Percentiles rank a stretch among this genome's conserved stretches.
Conservation (phyloP, 441 rosid species). For the Kokia cookei region DNA sequence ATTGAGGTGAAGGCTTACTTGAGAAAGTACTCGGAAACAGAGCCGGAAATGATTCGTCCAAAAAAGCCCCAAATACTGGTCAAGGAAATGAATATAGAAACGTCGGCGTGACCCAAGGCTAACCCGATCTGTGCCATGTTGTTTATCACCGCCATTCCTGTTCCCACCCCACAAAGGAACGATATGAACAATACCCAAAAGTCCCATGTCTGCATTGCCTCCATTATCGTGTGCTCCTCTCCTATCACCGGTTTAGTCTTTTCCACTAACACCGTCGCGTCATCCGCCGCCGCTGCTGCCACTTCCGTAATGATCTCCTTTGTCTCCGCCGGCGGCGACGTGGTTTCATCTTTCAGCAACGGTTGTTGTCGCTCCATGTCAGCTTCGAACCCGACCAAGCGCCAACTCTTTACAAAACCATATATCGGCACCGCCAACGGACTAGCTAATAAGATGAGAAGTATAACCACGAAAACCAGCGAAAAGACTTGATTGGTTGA, state of each 20-base stretch:
- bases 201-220: constrained; percentile 57
- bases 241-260: constrained; percentile 55
- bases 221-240: constrained; percentile 75
- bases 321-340: not conserved
- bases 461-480: constrained; percentile 28
- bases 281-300: constrained; percentile 2
- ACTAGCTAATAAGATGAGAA: constrained; percentile 48
- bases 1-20: constrained; percentile 41
- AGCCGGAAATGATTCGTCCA: constrained; percentile 77
- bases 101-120: constrained; percentile 80
- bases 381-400: constrained; percentile 11
- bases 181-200: constrained; percentile 85
- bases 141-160: constrained; percentile 85
- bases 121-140: constrained; percentile 90
- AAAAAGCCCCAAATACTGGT: constrained; percentile 91
- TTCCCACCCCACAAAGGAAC: constrained; percentile 83
- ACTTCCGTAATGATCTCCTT: not conserved
- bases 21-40: constrained; percentile 68
- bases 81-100: constrained; percentile 75
- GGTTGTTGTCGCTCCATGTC: constrained; percentile 51
- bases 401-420: constrained; percentile 24
- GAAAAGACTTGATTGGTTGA: constrained; percentile 29
- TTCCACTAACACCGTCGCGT: constrained; percentile 8
- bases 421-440: constrained; percentile 54
- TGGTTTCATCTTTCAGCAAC: constrained; percentile 23